phyloP scores from a whole-genome alignment of 140 eudicot species.

The Cichorium intybus region DNA sequence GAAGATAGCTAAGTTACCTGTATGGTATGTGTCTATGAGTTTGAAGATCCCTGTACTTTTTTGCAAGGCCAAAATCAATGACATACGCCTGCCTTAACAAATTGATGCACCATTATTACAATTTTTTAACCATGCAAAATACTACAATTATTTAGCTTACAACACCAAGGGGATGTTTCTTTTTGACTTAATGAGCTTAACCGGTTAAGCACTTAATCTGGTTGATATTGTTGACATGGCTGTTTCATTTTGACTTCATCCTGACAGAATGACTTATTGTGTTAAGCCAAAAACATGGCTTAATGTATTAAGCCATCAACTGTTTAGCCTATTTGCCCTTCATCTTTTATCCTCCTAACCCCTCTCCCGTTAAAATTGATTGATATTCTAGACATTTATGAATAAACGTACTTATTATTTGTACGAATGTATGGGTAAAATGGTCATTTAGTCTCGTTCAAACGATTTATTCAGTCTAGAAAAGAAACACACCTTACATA shows the following conservation, averaged over 20 bases:
- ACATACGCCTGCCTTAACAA: conserved; percentile 58
- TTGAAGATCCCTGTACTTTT: conserved; percentile 93
- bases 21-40: conserved; percentile 97
- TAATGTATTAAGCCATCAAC: not conserved
- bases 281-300: no score
- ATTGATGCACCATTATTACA: not conserved
- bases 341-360: no score
- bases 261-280: no score
- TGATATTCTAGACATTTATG: no score
- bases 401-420: no score
- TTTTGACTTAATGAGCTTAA: no score
- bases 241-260: no score
- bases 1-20: conserved; percentile 42
- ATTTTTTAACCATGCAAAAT: no score
- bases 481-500: not conserved
- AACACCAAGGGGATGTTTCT: no score
- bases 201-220: no score
- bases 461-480: not conserved
- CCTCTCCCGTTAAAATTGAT: not conserved
- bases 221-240: no score
- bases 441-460: not conserved
- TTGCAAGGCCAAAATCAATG: conserved; percentile 96
- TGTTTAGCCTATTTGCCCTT: not conserved
- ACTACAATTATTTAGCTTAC: no score
- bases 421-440: not conserved